Base-by-base conservation (phyloP, 768 basidiomycete species). In the Grammothele lineata region DNA sequence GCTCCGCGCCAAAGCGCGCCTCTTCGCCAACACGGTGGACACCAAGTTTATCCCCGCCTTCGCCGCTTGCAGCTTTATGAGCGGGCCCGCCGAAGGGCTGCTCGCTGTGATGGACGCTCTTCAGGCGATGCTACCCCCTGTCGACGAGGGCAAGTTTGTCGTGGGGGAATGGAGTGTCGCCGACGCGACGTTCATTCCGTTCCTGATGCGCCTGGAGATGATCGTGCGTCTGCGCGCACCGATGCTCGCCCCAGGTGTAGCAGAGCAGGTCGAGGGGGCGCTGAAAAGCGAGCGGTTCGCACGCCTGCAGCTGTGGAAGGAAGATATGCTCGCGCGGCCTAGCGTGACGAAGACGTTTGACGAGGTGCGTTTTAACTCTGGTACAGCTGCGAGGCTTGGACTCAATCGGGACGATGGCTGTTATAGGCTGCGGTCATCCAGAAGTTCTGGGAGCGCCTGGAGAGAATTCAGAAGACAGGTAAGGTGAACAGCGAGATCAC, bases 101-200 rank as follows among this genome's bases (percentile, higher is more conserved):
- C 54, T 76, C n/a, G 49, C 53, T 5, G 75, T 63, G 0, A 57
- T 81, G 34, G 74, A 79, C 33, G 61, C 58, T n/a, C 52, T 80
- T 19, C 81, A 84, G 57, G 55, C 49, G 6, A 62, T 77, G 18
- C 67, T 87, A 19, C 75, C 78, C 0, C 55, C 59, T 3, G 52
- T 57, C 3, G 67, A 70, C 32, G n/a, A n/a, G n/a, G 75, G 74
- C 22, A 22, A 37, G 8, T 80, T 66, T 34, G 78, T 55, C 3
- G 40, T 66, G 8, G 70, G 69, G 3, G 58, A 65, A 12, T 85
- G 72, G 60, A 78, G 73, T 15, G 76, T 77, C 41, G 84, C 83
- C 5, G 85, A 86, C 53, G 74, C 76, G 3, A 75, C 79, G 0
- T 56, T 83, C 17, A 65, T 72, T 1, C 81, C 85, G 1, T 79